Evolutionary conservation across 148 eudicot genomes (phyloP).

Genomic region (Rhododendron mucronatum): DNA sequence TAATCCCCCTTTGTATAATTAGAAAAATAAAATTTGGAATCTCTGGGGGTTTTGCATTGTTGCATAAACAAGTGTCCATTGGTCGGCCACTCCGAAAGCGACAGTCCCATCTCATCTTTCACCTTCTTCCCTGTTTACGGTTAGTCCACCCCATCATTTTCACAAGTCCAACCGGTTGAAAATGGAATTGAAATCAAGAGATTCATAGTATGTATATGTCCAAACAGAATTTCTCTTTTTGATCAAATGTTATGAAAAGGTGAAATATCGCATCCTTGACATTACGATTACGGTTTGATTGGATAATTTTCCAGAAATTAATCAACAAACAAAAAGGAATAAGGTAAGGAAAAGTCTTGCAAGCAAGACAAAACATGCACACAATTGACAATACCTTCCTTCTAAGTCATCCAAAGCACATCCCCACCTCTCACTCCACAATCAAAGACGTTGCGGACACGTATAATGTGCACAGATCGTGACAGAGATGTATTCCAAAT

Average conservation of each 20-base stretch:
- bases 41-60: neutral
- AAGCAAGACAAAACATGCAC: neutral
- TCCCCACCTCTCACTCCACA: neutral
- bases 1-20: neutral
- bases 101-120: neutral
- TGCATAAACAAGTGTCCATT: neutral
- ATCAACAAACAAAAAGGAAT: neutral
- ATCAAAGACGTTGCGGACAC: neutral
- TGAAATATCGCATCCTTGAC: neutral
- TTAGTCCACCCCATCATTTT: neutral
- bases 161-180: neutral
- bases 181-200: neutral
- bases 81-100: neutral
- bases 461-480: neutral
- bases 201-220: neutral
- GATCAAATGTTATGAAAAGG: neutral
- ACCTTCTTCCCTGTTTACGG: neutral
- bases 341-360: neutral
- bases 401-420: constrained; percentile 47
- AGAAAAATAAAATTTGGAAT: neutral
- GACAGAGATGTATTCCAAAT: too few relatives aligned
- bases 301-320: neutral
- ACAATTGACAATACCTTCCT: constrained; percentile 51
- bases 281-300: too few relatives aligned
- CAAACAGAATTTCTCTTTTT: neutral